Evolutionary conservation across 2,329 filamentous ascomycete species (phyloP).

Genomic region (Thelonectria discophora): DNA sequence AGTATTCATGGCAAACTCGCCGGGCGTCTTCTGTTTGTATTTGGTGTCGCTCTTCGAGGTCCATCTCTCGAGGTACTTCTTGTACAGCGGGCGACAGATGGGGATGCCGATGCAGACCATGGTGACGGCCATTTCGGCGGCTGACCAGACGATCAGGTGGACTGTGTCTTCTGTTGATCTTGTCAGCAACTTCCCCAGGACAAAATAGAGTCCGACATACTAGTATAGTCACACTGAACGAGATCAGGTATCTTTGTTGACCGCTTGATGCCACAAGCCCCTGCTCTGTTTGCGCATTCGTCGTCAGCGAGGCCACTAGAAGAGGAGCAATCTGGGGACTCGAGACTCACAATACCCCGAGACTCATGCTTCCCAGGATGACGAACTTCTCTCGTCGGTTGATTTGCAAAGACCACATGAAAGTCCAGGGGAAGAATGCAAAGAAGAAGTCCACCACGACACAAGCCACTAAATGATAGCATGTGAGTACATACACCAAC

Average conservation of each 20-base stretch:
- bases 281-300: conserved; percentile 12
- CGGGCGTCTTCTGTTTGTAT: not conserved
- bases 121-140: conserved; percentile 48
- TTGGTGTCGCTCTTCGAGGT: conserved; percentile 8
- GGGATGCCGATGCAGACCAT: conserved; percentile 53
- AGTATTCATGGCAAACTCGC: not conserved
- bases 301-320: not conserved
- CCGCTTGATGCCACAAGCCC: conserved; percentile 17
- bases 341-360: conserved; percentile 49
- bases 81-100: conserved; percentile 49
- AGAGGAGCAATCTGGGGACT: not conserved
- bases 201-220: not conserved
- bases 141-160: conserved; percentile 47
- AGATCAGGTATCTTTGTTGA: conserved; percentile 8
- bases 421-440: conserved; percentile 52
- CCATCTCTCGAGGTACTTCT: conserved; percentile 12
- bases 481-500: too few relatives aligned
- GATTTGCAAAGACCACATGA: conserved; percentile 54
- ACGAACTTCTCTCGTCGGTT: conserved; percentile 54
- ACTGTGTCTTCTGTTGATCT: conserved; percentile 44
- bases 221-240: conserved; percentile 10
- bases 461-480: conserved; percentile 7
- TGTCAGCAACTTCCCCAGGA: too few relatives aligned
- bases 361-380: conserved; percentile 50
- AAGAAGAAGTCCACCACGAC: conserved; percentile 49